Evolutionary conservation across 2,329 filamentous ascomycete species (phyloP).

Genomic region (Acrocalymma vagum): DNA sequence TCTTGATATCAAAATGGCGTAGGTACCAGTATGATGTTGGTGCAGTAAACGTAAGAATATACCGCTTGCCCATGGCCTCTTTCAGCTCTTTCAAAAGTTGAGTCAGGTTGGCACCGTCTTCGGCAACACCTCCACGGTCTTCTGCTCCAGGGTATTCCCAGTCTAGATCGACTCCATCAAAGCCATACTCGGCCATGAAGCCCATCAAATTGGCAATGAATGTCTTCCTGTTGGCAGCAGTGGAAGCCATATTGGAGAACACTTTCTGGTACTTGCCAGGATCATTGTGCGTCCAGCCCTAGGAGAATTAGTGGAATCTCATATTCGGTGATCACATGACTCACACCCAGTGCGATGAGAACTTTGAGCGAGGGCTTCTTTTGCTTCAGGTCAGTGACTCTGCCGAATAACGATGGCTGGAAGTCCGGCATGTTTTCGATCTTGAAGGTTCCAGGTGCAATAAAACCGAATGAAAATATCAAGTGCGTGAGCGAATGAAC

Average conservation of each 20-base stretch:
- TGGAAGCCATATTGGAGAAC: conserved; percentile 38
- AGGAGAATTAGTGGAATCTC: too few species aligned
- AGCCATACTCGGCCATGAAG: conserved; percentile 52
- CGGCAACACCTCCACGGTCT: conserved; percentile 9
- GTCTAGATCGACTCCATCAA: conserved; percentile 57
- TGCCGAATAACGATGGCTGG: not conserved
- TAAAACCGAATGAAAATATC: conserved; percentile 16
- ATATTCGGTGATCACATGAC: too few species aligned
- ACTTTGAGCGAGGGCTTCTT: conserved; percentile 34
- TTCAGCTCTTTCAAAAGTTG: too few species aligned
- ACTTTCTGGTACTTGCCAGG: conserved; percentile 39
- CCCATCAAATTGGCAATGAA: conserved; percentile 47
- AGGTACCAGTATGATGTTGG: conserved; percentile 35
- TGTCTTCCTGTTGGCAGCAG: conserved; percentile 19
- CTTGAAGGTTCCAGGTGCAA: conserved; percentile 15
- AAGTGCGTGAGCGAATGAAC: conserved; percentile 11
- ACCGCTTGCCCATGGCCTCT: too few species aligned
- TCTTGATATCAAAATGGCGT: conserved; percentile 28
- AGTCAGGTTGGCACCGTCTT: conserved; percentile 9
- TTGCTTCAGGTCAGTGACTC: conserved; percentile 36
- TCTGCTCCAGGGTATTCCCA: conserved; percentile 45
- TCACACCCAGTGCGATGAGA: conserved; percentile 52
- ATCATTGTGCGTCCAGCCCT: conserved; percentile 53
- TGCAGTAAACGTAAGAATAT: conserved; percentile 24
- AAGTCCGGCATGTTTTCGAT: conserved; percentile 2